Base-by-base conservation (phyloP, 208 protist genomes). In the Leishmania braziliensis region DNA sequence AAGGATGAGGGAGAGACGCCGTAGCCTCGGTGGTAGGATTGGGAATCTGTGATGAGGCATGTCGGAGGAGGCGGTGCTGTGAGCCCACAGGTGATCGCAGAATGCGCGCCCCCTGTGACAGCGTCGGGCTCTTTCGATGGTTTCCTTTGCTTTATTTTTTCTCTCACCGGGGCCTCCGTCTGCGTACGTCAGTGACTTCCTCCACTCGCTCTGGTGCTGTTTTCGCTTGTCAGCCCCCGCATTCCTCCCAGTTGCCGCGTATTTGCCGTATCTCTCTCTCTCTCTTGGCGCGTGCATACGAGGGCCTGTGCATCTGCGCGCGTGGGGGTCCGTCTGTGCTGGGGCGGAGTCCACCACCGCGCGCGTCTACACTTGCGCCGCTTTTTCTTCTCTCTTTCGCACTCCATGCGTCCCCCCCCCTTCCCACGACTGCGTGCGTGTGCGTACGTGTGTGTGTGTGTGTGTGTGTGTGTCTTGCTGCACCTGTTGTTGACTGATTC, bases 11-110 rank as follows among this genome's bases (percentile, higher is more conserved):
- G 54, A 77, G 60, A 78, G 54, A 51, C 63, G 66, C 43, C n/a
- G 56, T 26, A 72, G 76, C 56, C 58, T 77, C 23, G 43, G 73
- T 78, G 54, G 78, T 74, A 43, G 53, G 83, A 78, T 68, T 84
- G 71, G 51, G 75, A 71, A 46, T 46, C 43, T 46, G 43, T 46
- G 43, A 46, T 4, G 43, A 46, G 43, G 43, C 4, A 46, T 46
- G 3, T 46, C 43, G 43, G 43, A 46, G 43, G 43, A 46, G 43
- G 43, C 16, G 68, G 70, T 79, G 16, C 39, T 18, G 29, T 39
- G 62, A 39, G 29, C 1, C 14, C 62, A 39, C 29, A 14, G 29
- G 29, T 39, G 26, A 29, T 29, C 58, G 26, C 33, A 29, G 62
- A 68, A 29, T 12, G 29, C 29, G 62, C 29, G 62, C 26, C 43